Base-by-base conservation (phyloP, 2,329 filamentous ascomycete species). In the Phaeoacremonium minimum region DNA sequence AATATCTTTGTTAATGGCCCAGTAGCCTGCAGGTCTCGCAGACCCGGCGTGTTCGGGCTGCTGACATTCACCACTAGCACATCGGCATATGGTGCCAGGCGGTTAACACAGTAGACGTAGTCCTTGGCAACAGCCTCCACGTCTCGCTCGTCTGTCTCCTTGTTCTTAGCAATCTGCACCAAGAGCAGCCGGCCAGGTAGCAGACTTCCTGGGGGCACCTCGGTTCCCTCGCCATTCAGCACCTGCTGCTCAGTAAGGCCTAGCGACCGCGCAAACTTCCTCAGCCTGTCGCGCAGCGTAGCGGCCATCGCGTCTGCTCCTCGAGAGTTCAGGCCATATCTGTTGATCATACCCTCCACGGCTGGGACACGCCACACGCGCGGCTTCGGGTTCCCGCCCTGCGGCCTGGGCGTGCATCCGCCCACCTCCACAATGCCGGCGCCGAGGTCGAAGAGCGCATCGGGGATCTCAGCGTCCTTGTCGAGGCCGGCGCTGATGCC, bases 21-120 rank as follows among this genome's bases (percentile, higher is more conserved):
- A 0, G 83, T 77, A 3, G 86, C 85, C 63, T 98, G 93, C 26
- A 98, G 69, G 38, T 88, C 85, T 16, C 93, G 80, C 33, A 97
- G 73, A 0, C 93, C 91, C 0, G 91, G 91, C 0, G 91, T 97
- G 64, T 98, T 98, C 16, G 93, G 93, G 50, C 87, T 94, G 53
- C 89, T 95, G 33, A 98, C 93, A 52, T 98, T 98, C 54, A 98
- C 93, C 7, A 97, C 91, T n/a, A 98, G 67, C 22, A 98, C 85
- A 53, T 98, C 93, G 9, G 93, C 89, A 56, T 95, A 98, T 34
- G 75, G 83, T 4, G 85, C 93, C 26, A 98, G 68, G 31, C 82
- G 75, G 37, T 85, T 72, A 4, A 96, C 90, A 51, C 91, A 95
- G 60, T 85, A 87, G n/a, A 93, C 85, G 56, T 97, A 96, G 56